These are phyloP conservation scores for Metarhizium album DNA, from an alignment of 2,329 filamentous ascomycete genomes.

Conservation along the genomic window DNA sequence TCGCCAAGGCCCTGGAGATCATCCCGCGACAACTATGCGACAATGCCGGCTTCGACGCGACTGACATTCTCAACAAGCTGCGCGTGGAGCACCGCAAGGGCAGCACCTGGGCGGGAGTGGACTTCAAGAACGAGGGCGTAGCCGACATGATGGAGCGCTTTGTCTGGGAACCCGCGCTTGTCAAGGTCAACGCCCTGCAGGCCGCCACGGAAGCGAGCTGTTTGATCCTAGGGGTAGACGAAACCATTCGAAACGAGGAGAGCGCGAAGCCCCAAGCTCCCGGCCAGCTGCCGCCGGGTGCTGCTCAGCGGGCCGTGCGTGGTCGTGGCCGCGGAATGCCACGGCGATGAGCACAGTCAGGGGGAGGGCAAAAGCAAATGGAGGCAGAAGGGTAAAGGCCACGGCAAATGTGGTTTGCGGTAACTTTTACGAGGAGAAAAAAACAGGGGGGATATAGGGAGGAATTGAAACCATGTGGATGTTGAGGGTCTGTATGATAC, in stretches of 20 bases:
- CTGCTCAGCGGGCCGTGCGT: slow-evolving; percentile 79
- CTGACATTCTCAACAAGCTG: slow-evolving; percentile 91
- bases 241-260: slow-evolving; percentile 98
- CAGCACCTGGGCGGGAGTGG: slow-evolving; percentile 88
- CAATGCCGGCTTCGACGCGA: slow-evolving; percentile 96
- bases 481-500: slow-evolving; percentile 27
- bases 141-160: slow-evolving; percentile 91
- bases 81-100: slow-evolving; percentile 94
- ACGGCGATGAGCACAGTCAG: slow-evolving; percentile 44
- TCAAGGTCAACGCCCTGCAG: slow-evolving; percentile 96
- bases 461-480: slow-evolving; percentile 6
- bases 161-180: slow-evolving; percentile 92
- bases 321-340: slow-evolving; percentile 85
- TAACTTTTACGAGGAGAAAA: no score
- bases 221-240: slow-evolving; percentile 90
- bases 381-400: background rate
- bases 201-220: slow-evolving; percentile 92
- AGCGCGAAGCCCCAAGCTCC: slow-evolving; percentile 76
- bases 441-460: slow-evolving; percentile 4
- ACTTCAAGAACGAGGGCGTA: slow-evolving; percentile 86
- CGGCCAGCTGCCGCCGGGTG: slow-evolving; percentile 64
- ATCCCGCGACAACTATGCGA: slow-evolving; percentile 96
- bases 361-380: background rate
- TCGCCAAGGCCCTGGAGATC: slow-evolving; percentile 92
- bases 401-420: background rate